These are phyloP conservation scores for Anaeramoeba flamelloides DNA, from an alignment of 78 protist species.

Conservation along the genomic window DNA sequence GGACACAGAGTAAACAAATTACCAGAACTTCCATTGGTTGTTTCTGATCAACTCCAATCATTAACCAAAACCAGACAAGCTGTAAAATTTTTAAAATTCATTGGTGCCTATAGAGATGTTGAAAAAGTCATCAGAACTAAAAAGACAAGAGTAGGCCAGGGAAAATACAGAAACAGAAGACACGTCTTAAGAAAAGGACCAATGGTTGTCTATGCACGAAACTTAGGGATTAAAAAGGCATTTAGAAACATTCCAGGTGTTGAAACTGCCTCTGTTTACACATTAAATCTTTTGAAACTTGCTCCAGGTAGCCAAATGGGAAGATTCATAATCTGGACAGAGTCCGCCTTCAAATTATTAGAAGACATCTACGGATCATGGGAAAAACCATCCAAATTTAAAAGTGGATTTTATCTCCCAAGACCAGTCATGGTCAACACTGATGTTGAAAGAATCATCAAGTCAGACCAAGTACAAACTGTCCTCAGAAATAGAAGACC, in stretches of 20 bases:
- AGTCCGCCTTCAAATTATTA: conserved; percentile 82
- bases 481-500: too few relatives aligned
- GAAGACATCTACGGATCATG: conserved; percentile 66
- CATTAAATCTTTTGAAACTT: conserved; percentile 91
- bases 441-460: conserved; percentile 82
- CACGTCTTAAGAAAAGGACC: conserved; percentile 85
- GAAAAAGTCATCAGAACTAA: conserved; percentile 34
- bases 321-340: conserved; percentile 97
- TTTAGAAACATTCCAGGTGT: conserved; percentile 98
- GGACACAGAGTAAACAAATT: too few relatives aligned
- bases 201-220: conserved; percentile 67
- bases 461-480: conserved; percentile 80
- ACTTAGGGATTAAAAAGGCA: conserved; percentile 47
- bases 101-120: conserved; percentile 82
- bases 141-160: conserved; percentile 80
- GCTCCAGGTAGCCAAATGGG: conserved; percentile 99
- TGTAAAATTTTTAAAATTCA: conserved; percentile 43
- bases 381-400: too few relatives aligned
- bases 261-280: conserved; percentile 62
- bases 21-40: conserved; percentile 91
- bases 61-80: conserved; percentile 80
- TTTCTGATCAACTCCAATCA: conserved; percentile 48
- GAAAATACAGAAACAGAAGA: conserved; percentile 94
- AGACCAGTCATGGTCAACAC: conserved; percentile 64
- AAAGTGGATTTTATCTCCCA: conserved; percentile 67